A percentile compares a stretch with the other conserved stretches of the same genome.
phyloP scores from a whole-genome alignment of 768 basidiomycete species.

The Leucocoprinus birnbaumii region DNA sequence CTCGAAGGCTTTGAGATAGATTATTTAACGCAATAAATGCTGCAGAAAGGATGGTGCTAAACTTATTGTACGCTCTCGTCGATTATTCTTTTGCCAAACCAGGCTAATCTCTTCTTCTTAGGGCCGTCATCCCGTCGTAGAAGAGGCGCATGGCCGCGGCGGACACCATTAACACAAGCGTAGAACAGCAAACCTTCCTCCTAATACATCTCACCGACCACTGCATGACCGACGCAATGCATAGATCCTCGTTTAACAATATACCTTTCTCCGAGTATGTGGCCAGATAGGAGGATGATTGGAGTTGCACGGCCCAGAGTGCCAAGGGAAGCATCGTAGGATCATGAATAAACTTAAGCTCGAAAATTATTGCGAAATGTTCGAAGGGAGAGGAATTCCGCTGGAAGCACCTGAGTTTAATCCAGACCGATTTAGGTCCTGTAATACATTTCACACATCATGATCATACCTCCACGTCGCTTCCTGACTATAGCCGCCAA shows the following conservation, averaged over 20 bases:
- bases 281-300: background rate
- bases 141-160: conserved; percentile 30
- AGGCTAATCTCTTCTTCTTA: conserved; percentile 18
- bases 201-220: conserved; percentile 3
- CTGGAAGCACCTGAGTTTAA: background rate
- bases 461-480: background rate
- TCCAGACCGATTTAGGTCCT: background rate
- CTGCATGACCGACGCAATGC: background rate
- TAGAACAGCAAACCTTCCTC: conserved; percentile 2
- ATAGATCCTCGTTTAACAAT: background rate
- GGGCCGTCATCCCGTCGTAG: conserved; percentile 48
- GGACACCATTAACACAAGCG: conserved; percentile 35
- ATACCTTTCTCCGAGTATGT: background rate
- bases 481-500: background rate
- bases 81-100: background rate
- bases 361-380: background rate
- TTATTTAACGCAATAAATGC: background rate
- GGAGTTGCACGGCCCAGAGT: background rate
- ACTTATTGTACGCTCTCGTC: conserved; percentile 48
- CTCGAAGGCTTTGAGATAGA: background rate
- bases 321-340: background rate
- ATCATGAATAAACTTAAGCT: background rate
- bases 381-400: background rate
- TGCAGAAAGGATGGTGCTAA: conserved; percentile 75
- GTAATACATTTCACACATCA: conserved; percentile 5